A percentile compares a stretch with the other conserved stretches of the same genome.
Conservation (phyloP, 2,329 filamentous ascomycete genomes). For the Mycogone perniciosa region DNA sequence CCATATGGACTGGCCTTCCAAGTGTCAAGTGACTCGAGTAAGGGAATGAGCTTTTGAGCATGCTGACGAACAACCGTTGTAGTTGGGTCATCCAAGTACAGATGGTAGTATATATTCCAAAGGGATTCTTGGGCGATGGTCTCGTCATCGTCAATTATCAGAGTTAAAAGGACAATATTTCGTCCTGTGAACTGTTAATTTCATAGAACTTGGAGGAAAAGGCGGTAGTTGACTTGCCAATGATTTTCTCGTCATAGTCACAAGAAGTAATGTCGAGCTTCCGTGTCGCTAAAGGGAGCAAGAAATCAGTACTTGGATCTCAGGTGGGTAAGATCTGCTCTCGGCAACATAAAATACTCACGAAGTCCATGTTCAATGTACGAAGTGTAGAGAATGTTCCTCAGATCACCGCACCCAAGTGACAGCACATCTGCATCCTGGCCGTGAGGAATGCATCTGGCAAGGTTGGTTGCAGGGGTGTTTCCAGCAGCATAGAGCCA, state of each 20-base stretch:
- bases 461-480: conserved; percentile 46
- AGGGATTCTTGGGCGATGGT: conserved; percentile 23
- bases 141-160: conserved; percentile 39
- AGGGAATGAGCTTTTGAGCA: conserved; percentile 34
- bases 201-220: background rate
- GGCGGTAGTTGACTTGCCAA: conserved; percentile 33
- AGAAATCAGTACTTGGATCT: background rate
- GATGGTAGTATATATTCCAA: conserved; percentile 53
- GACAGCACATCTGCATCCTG: conserved; percentile 44
- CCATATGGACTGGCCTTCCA: conserved; percentile 45
- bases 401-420: conserved; percentile 50
- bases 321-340: no score
- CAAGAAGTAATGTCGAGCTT: conserved; percentile 52
- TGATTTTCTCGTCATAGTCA: conserved; percentile 42
- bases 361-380: conserved; percentile 36
- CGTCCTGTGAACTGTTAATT: conserved; percentile 35
- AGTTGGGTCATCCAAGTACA: conserved; percentile 36
- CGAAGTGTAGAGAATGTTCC: conserved; percentile 50
- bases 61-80: conserved; percentile 35
- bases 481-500: conserved; percentile 47
- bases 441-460: conserved; percentile 41
- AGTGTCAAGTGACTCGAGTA: conserved; percentile 31
- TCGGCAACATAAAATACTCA: conserved; percentile 18
- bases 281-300: conserved; percentile 25
- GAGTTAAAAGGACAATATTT: conserved; percentile 46